Evolutionary conservation across 2,329 filamentous ascomycete genomes (phyloP).

Genomic region (Epichloe baconii): DNA sequence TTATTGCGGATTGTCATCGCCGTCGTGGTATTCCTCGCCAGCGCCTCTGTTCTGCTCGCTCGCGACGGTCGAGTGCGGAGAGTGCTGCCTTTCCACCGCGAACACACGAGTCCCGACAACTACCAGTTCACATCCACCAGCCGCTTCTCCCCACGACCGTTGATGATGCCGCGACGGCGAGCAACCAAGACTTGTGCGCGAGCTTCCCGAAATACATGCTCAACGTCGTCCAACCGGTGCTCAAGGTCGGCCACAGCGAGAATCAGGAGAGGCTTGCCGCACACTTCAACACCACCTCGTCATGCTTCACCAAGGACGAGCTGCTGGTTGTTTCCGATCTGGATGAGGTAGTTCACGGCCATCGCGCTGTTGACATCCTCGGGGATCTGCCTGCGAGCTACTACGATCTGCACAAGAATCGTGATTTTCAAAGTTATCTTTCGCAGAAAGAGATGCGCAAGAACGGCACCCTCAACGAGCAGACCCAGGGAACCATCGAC

Average conservation of each 20-base stretch:
- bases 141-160: conserved; percentile 17
- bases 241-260: conserved; percentile 21
- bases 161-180: conserved; percentile 12
- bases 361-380: conserved; percentile 31
- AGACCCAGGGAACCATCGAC: conserved; percentile 19
- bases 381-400: conserved; percentile 15
- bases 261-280: conserved; percentile 15
- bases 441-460: conserved; percentile 23
- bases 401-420: conserved; percentile 18
- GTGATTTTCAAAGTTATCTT: conserved; percentile 26
- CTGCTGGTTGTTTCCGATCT: conserved; percentile 39
- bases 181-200: conserved; percentile 16
- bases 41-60: conserved; percentile 4
- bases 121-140: conserved; percentile 19
- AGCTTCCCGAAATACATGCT: conserved; percentile 20
- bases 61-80: background rate
- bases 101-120: conserved; percentile 13
- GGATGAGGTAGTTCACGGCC: conserved; percentile 29
- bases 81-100: conserved; percentile 9
- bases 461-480: conserved; percentile 20
- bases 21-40: conserved; percentile 11
- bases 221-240: conserved; percentile 18
- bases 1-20: conserved; percentile 17
- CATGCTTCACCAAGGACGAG: conserved; percentile 29
- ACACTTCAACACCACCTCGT: conserved; percentile 38